phyloP scores from a whole-genome alignment of 78 protist genomes.

The Dictyostelium capitatum region DNA sequence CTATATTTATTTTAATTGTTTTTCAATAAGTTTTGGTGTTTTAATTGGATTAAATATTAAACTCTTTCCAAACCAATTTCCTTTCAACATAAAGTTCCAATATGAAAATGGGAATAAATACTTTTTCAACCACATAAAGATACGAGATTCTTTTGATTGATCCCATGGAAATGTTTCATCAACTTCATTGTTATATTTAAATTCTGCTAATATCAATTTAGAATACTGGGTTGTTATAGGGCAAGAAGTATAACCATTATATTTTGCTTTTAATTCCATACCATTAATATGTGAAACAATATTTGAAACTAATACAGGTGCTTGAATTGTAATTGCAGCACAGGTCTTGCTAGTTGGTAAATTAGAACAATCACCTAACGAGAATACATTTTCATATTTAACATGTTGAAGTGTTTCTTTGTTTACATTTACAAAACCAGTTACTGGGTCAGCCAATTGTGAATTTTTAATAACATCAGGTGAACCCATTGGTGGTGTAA shows the following conservation, averaged over 20 bases:
- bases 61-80: conserved; percentile 46
- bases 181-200: conserved; percentile 56
- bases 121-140: conserved; percentile 53
- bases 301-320: conserved; percentile 72
- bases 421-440: conserved; percentile 84
- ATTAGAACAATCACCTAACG: conserved; percentile 80
- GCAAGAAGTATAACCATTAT: conserved; percentile 87
- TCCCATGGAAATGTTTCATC: conserved; percentile 56
- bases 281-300: conserved; percentile 39
- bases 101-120: conserved; percentile 77
- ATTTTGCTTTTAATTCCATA: conserved; percentile 44
- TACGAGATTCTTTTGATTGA: conserved; percentile 25
- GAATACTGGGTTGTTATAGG: conserved; percentile 70
- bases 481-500: conserved; percentile 84
- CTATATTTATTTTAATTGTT: too few relatives aligned
- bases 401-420: conserved; percentile 83
- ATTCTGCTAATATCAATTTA: conserved; percentile 74
- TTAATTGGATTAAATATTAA: background rate
- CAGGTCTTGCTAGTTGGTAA: conserved; percentile 84
- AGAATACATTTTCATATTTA: conserved; percentile 74
- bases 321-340: conserved; percentile 84
- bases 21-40: background rate
- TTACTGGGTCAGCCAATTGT: conserved; percentile 70
- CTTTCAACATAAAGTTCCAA: conserved; percentile 50
- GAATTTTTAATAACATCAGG: conserved; percentile 24